Conservation (phyloP, 352 stramenopile species). For the Globisporangium recalcitrans region DNA sequence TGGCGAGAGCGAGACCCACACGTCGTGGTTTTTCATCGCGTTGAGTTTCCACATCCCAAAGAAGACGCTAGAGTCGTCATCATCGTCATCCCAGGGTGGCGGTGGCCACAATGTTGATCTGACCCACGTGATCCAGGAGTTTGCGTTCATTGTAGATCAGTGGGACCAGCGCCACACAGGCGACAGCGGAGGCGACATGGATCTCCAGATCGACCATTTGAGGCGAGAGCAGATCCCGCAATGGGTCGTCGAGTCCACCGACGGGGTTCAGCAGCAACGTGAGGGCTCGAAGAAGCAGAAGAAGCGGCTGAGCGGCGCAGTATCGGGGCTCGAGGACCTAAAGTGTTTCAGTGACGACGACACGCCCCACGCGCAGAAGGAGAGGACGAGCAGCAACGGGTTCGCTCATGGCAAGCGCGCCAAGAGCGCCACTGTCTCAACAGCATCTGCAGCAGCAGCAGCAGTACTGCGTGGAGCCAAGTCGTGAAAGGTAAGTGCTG, state of each 20-base stretch:
- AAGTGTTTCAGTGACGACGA: slow-evolving; percentile 27
- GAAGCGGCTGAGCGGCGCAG: neutral
- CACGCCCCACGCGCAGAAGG: slow-evolving; percentile 24
- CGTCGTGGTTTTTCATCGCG: slow-evolving; percentile 75
- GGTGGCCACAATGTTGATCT: slow-evolving; percentile 51
- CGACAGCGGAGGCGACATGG: slow-evolving; percentile 34
- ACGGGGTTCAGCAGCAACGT: slow-evolving; percentile 4
- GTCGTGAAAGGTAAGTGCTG: slow-evolving; percentile 3
- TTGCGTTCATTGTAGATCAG: slow-evolving; percentile 69
- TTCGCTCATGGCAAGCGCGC: slow-evolving; percentile 10
- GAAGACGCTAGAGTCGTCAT: neutral
- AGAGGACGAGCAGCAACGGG: neutral
- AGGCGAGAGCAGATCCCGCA: slow-evolving; percentile 42
- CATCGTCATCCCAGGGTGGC: neutral
- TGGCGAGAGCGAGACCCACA: slow-evolving; percentile 18
- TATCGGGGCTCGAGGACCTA: slow-evolving; percentile 5
- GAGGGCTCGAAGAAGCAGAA: slow-evolving; percentile 14
- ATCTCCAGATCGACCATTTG: slow-evolving; percentile 77
- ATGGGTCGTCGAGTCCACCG: slow-evolving; percentile 53
- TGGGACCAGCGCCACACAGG: slow-evolving; percentile 62
- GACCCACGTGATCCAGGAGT: slow-evolving; percentile 67
- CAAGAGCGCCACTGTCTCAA: neutral
- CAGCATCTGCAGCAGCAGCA: neutral
- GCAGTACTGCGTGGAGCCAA: neutral
- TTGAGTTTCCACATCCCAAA: slow-evolving; percentile 58